Evolutionary conservation across 2,329 filamentous ascomycete genomes (phyloP).

Genomic region (Phyllosticta citriasiana): DNA sequence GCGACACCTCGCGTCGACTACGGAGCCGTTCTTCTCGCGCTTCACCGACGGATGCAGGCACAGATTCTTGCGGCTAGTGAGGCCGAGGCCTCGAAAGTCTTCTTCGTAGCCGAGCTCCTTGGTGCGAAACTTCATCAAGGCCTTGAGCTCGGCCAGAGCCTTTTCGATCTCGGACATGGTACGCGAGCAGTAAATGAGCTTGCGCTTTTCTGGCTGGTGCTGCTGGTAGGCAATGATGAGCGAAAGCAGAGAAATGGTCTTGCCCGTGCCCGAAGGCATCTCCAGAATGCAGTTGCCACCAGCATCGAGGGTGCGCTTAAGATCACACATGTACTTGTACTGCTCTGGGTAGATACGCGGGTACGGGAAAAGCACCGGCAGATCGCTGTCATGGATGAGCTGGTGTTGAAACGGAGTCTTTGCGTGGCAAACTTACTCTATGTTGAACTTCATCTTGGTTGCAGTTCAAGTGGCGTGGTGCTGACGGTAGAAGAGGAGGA

Average conservation of each 20-base stretch:
- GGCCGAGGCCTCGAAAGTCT: constrained; percentile 81
- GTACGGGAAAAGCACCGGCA: constrained; percentile 65
- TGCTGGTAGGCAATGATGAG: constrained; percentile 96
- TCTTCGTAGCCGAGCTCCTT: constrained; percentile 84
- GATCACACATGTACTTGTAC: constrained; percentile 66
- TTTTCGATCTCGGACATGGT: constrained; percentile 99
- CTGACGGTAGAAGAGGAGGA: not conserved
- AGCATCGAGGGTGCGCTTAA: constrained; percentile 82
- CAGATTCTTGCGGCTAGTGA: constrained; percentile 94
- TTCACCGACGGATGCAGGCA: constrained; percentile 95
- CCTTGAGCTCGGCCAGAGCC: constrained; percentile 81
- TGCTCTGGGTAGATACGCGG: constrained; percentile 58
- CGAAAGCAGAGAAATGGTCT: constrained; percentile 89
- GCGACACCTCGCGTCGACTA: constrained; percentile 93
- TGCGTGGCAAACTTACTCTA: constrained; percentile 47
- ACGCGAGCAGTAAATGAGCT: constrained; percentile 98
- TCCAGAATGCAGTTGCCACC: constrained; percentile 93
- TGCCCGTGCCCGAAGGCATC: constrained; percentile 98
- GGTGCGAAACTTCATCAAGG: constrained; percentile 87
- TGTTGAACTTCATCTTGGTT: constrained; percentile 64
- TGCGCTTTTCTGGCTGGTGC: constrained; percentile 82
- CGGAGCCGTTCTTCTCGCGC: constrained; percentile 84
- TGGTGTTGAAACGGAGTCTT: not conserved
- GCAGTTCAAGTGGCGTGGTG: not conserved
- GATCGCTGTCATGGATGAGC: constrained; percentile 38